A percentile compares a stretch with the other conserved stretches of the same genome.
Conservation (phyloP, 1,284 basidiomycete species). For the Ustilago lituana region DNA sequence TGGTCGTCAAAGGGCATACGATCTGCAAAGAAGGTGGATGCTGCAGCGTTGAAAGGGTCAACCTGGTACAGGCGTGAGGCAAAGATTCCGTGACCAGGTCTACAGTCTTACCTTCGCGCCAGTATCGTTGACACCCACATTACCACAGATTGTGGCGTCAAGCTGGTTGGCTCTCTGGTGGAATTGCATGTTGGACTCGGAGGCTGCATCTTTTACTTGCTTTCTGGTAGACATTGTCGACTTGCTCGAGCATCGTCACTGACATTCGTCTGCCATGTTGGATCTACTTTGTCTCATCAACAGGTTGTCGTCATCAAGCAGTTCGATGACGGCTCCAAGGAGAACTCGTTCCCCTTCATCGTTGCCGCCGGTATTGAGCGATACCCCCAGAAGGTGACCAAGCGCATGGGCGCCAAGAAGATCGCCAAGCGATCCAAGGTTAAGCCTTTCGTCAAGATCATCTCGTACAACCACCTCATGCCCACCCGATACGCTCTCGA, state of each 20-base stretch:
- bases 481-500: conserved; percentile 67
- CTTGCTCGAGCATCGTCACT: no score
- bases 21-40: no score
- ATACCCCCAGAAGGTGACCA: conserved; percentile 67
- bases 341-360: conserved; percentile 65
- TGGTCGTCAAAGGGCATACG: no score
- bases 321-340: conserved; percentile 67
- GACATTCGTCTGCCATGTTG: conserved; percentile 2
- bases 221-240: no score
- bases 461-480: conserved; percentile 68
- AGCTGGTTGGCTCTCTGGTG: no score
- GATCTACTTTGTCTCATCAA: not conserved
- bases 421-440: conserved; percentile 67
- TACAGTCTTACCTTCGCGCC: no score
- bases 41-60: no score
- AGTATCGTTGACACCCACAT: no score
- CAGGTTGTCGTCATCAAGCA: conserved; percentile 68
- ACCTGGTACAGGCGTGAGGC: no score
- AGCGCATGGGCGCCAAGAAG: conserved; percentile 67
- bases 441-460: conserved; percentile 68
- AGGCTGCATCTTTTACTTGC: conserved; percentile 14
- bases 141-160: no score
- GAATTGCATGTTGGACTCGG: not conserved
- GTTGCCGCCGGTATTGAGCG: conserved; percentile 67
- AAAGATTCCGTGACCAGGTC: no score